phyloP scores from a whole-genome alignment of 768 basidiomycete species.

The Naematelia encephala region DNA sequence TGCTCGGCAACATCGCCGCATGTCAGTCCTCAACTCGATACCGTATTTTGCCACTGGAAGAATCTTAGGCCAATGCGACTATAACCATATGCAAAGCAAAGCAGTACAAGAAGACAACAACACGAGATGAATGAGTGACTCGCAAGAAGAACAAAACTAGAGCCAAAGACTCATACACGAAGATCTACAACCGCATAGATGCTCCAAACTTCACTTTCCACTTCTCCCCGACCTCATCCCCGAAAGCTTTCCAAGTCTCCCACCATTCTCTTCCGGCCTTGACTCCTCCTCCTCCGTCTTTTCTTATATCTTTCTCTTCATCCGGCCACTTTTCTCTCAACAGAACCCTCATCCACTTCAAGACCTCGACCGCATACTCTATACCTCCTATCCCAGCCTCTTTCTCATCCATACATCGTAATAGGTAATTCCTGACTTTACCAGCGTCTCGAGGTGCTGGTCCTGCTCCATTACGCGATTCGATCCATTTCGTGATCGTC shows the following conservation, averaged over 20 bases:
- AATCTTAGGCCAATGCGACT: no score
- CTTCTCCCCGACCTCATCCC: slow-evolving; percentile 63
- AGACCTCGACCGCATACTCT: slow-evolving; percentile 65
- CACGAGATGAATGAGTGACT: no score
- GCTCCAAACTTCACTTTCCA: slow-evolving; percentile 71
- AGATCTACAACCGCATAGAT: slow-evolving; percentile 50
- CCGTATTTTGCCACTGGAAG: no score
- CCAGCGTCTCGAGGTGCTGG: slow-evolving; percentile 73
- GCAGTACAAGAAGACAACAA: not conserved
- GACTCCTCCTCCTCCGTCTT: slow-evolving; percentile 57
- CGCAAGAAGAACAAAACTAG: no score
- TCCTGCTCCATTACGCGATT: slow-evolving; percentile 59
- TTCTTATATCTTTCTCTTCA: slow-evolving; percentile 52
- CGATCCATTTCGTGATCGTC: slow-evolving; percentile 73
- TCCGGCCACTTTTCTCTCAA: slow-evolving; percentile 59
- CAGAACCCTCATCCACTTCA: slow-evolving; percentile 79
- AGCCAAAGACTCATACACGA: no score
- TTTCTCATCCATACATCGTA: slow-evolving; percentile 62
- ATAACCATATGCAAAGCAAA: no score
- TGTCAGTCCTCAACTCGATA: no score
- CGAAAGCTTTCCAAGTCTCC: slow-evolving; percentile 69
- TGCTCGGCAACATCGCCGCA: no score
- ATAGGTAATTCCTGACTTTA: slow-evolving; percentile 68
- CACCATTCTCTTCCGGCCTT: slow-evolving; percentile 71
- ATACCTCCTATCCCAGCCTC: slow-evolving; percentile 62